These are phyloP conservation scores for Penicillium nordicum DNA, from an alignment of 2,329 filamentous ascomycete species.

Conservation along the genomic window DNA sequence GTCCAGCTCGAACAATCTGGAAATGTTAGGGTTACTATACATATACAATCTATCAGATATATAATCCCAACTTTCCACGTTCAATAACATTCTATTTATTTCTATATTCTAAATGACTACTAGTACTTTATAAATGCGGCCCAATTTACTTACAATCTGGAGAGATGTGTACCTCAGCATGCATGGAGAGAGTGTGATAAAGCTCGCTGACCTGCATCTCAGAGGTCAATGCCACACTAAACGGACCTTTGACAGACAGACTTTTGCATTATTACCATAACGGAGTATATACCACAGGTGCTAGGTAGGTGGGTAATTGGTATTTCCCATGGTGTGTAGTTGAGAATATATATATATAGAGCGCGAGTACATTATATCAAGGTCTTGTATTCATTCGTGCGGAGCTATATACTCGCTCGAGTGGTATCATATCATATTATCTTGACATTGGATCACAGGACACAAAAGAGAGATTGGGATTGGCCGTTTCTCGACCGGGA, in stretches of 20 bases:
- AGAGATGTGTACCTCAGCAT: not conserved
- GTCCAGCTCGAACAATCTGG: not conserved
- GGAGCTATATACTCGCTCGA: slow-evolving; percentile 4
- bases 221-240: not conserved
- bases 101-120: not conserved
- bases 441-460: not conserved
- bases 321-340: not conserved
- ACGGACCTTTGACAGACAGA: not conserved
- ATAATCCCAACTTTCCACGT: not conserved
- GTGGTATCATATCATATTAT: slow-evolving; percentile 17
- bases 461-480: not conserved
- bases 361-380: not conserved
- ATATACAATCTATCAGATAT: not conserved
- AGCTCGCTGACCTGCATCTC: not conserved
- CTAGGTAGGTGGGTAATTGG: not conserved
- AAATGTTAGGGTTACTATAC: not conserved
- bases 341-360: not conserved
- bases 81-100: no score
- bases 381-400: not conserved
- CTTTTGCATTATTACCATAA: not conserved
- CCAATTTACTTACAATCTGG: not conserved
- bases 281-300: not conserved
- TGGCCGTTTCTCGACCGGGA: not conserved
- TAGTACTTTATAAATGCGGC: not conserved
- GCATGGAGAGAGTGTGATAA: not conserved